Evolutionary conservation across 2,329 filamentous ascomycete genomes (phyloP), one percentile per base, ranked within the genome.

Genomic region (Penicillium sp.): DNA sequence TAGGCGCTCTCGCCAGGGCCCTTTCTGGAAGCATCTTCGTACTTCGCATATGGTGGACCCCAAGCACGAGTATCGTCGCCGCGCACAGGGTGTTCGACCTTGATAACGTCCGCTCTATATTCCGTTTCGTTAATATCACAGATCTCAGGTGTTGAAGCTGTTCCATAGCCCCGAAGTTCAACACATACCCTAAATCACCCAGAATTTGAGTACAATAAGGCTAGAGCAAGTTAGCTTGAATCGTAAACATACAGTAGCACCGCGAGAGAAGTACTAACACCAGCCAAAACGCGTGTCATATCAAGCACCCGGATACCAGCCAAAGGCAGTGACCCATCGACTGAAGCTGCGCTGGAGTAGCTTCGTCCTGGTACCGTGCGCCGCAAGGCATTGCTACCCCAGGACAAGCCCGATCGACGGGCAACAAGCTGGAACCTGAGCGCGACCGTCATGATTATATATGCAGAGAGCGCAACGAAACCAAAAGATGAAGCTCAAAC

Each of bases 131-230:
- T 25, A 21, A 43, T 19, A 51, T 15, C 1, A 21, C 6, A 7
- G 2, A 13, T 31, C 40, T 9, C 13, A 54, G 25, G 12, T 15
- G 37, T 46, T 41, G 19, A 15, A 45, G 42, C 45, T 40, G 15
- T 29, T 48, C n/a, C 19, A 49, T 40, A 40, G 51, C 51, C 19
- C 17, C 47, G 49, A 52, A 19, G 35, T 29, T 49, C 38, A 19
- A 17, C 4, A 67, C 86, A 74, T 86, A 96, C 93, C 94, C 94
- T 67, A 99, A 83, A 76, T 99, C 94, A 56, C 93, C 94, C 10
- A 99, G 79, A 54, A 99, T 97, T 75, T 99, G 94, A 38, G 94
- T 97, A 69, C 92, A 97, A 72, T 97, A 97, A 64, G 94, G 94
- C 91, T 97, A 69, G 15, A 56, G 31, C 51, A 59, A 35, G 46